Evolutionary conservation across 306 rosid species (phyloP), one percentile per base, ranked within the genome.

Genomic region (Sophora flavescens): DNA sequence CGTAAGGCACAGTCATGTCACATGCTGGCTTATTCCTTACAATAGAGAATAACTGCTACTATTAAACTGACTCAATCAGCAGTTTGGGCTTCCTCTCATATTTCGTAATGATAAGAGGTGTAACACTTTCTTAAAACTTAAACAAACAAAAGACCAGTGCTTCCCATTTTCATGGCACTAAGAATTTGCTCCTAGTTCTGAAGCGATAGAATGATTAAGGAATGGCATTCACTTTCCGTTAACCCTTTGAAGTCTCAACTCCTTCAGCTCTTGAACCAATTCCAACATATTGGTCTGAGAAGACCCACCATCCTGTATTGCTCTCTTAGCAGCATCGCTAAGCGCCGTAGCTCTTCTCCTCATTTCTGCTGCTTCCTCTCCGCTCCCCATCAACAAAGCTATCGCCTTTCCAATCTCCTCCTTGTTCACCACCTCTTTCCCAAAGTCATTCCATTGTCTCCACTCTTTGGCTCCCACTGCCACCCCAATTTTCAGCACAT

Each of bases 401-500:
- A 70, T 68, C 0, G 84, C 78, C 5, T 64, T 70, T 8, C 74
- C 78, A 16, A 79, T 70, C 0, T 79, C 87, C 3, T 75, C 84
- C 6, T 71, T 14, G 9, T 22, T 75, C 66, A 83, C 71, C 0
- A 75, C 61, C 22, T 83, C 76, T 7, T 58, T 35, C 11, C 76
- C 81, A 63, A 84, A 66, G 41, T 79, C 56, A 0, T 79, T 70
- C 87, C 81, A 79, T 14, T 75, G 18, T 6, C 76, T 79, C 84
- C 84, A 75, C 7, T 70, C 82, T 15, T 79, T 84, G 0, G 62
- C 64, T 1, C 87, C 87, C 33, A 84, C 84, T 0, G 64, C 39
- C 5, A 81, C 84, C 28, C 83, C 89, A 33, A 86, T 78, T 9
- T n/a, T 32, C 66, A 83, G 16, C 64, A 83, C 87, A 36, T 83